Evolutionary conservation across 306 rosid genomes (phyloP), one percentile per base, ranked within the genome.

Genomic region (Prinsepia uniflora): DNA sequence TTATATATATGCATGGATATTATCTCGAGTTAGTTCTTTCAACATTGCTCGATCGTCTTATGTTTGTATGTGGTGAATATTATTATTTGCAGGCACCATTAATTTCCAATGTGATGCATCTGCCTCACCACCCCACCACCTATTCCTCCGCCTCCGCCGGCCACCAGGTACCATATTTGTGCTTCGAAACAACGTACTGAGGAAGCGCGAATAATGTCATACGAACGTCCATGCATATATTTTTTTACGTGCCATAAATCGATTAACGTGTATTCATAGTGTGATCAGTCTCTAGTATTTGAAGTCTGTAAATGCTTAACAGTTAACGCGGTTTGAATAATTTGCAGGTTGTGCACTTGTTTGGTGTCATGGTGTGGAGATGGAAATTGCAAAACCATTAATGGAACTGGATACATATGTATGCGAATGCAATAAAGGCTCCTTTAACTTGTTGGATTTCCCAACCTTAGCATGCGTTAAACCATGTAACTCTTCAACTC

Each of bases 311-410:
- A 42, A 30, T 30, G 30, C 30, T 24, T 24, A 24, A 24, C 0
- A 1, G 2, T 30, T 30, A 30, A 30, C 36, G 36, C 2, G 36
- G 36, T 2, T 30, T 30, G 36, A 30, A 30, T 0, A 18, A 24
- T 47, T 10, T 65, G 36, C 82, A 80, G 84, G 50, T 67, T 83
- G 87, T 78, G 34, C 45, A 8, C 10, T 70, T 7, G 71, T 54
- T 50, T 80, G 84, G 84, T 77, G 87, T 18, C 47, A 44, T 80
- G 84, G 84, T 77, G 87, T 18, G 81, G 81, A 1, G 82, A 80
- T 13, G 82, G 82, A 74, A 77, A 60, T 10, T 83, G 87, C 65
- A 56, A 14, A 8, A 73, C 63, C 30, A 24, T 24, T 24, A 54
- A 77, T 56, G 78, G 70, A 42, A 34, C 67, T 6, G 78, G 76